Base-by-base conservation (phyloP, 805 yeast species). In the Suhomyces sp. region DNA sequence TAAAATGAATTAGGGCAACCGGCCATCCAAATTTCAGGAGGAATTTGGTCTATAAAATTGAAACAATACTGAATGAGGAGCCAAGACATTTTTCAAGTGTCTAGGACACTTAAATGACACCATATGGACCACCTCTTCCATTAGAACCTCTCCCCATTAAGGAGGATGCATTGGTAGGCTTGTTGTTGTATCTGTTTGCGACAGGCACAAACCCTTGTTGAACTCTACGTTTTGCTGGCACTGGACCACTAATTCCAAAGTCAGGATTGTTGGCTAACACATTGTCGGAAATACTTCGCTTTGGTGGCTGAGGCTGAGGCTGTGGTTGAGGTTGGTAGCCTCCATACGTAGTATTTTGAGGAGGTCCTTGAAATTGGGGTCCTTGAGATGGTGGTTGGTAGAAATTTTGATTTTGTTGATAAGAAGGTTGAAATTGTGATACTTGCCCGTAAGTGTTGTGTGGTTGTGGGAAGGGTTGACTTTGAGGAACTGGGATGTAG, bases 231-330 rank as follows among this genome's bases (percentile, higher is more conserved):
- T 48, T 51, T 7, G 46, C 33, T 11, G 51, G 29, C 5, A 33
- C 36, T 4, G 35, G 23, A 9, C 31, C 36, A 11, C 33, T 36
- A 27, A 34, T 23, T 5, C 64, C 67, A 31, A 62, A 64, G 46
- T 68, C 72, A 0, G 74, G 74, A 40, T 68, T 67, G 32, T 48
- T 54, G 30, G 53, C 58, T 43, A 68, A 56, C 4, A 57, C 67
- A 39, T 50, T 59, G 35, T 68, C 72, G 1, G 71, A 59, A 11
- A 63, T 54, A 19, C 15, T 19, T n/a, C n/a, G n/a, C 4, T 70
- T 60, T 4, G 63, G 58, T 6, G 32, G 23, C 17, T 28, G 35
- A 11, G 26, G 38, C 18, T 34, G 45, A 12, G 42, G 48, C 13
- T 31, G 41, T 54, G 10, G 40, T 47, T 15, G 42, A 25, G 42